Percentiles rank a stretch among this genome's conserved stretches.
phyloP scores from a whole-genome alignment of 2,329 filamentous ascomycete species.

The Alternaria novae-zelandiae region DNA sequence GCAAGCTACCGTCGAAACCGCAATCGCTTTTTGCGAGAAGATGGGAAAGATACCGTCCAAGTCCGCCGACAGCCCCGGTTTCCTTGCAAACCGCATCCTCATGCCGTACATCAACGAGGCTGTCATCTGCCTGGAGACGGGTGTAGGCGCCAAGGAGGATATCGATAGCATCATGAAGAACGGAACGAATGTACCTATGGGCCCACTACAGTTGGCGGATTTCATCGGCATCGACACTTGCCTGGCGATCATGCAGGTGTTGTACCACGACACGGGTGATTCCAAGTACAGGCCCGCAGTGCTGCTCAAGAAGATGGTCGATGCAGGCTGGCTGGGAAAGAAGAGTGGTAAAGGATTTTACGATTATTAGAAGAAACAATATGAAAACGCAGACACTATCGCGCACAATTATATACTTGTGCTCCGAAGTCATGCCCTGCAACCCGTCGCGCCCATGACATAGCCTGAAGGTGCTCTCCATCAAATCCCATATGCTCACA shows the following conservation, averaged over 20 bases:
- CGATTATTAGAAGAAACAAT: constrained; percentile 63
- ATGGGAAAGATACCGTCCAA: constrained; percentile 94
- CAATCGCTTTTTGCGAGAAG: constrained; percentile 82
- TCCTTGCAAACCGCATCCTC: constrained; percentile 93
- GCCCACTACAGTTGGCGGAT: constrained; percentile 88
- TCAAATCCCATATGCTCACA: not conserved
- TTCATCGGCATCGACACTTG: constrained; percentile 98
- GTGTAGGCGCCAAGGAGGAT: constrained; percentile 84
- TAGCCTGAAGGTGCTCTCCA: not conserved
- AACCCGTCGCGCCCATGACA: not conserved
- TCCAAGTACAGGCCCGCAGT: constrained; percentile 94
- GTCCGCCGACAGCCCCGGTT: constrained; percentile 89
- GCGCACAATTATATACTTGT: no score
- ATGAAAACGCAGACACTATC: not conserved
- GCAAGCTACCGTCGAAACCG: constrained; percentile 77
- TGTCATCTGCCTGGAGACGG: constrained; percentile 92
- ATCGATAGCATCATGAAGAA: constrained; percentile 99
- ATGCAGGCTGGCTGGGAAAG: constrained; percentile 97
- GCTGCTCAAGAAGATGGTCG: constrained; percentile 91
- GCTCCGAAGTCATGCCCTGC: not conserved
- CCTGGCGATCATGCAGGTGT: constrained; percentile 93
- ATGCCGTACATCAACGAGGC: constrained; percentile 99
- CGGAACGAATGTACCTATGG: constrained; percentile 98
- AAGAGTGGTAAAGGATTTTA: constrained; percentile 98
- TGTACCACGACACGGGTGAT: constrained; percentile 90